Conservation (phyloP, 2,329 filamentous ascomycete species). For the Pestalotiopsis sp. region DNA sequence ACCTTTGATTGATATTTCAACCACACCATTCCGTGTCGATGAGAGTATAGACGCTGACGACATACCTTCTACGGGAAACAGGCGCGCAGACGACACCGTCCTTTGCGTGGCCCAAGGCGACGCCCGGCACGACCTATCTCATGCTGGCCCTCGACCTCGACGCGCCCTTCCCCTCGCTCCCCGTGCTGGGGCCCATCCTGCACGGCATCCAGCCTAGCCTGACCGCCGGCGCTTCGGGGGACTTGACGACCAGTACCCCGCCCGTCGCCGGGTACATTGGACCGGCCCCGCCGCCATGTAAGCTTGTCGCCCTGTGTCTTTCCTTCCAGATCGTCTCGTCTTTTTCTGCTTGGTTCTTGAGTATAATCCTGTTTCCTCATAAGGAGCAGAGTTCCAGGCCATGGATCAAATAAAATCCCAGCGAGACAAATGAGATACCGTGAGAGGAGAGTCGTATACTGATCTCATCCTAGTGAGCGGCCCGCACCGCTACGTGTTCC, state of each 20-base stretch:
- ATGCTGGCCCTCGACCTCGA: conserved; percentile 10
- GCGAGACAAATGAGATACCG: too few species aligned
- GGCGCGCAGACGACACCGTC: not conserved
- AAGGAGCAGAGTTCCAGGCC: too few species aligned
- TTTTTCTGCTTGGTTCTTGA: not conserved
- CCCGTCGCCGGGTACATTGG: not conserved
- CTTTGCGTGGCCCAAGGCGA: conserved; percentile 5
- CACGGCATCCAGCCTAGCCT: conserved; percentile 8
- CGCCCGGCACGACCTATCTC: conserved; percentile 8
- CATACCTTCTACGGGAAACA: not conserved
- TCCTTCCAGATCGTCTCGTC: not conserved
- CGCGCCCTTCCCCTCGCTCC: conserved; percentile 8
- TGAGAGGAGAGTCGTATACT: not conserved
- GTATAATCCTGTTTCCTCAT: too few species aligned
- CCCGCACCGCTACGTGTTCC: conserved; percentile 4
- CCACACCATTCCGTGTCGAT: too few species aligned
- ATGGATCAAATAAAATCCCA: too few species aligned
- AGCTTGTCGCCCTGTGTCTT: not conserved
- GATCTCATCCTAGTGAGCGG: not conserved
- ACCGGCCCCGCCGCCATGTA: not conserved
- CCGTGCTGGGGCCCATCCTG: conserved; percentile 10
- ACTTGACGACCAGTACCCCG: not conserved
- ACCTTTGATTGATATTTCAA: not conserved
- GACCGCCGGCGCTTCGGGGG: not conserved
- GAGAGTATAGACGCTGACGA: not conserved